These are phyloP conservation scores for Falciphora oryzae DNA, from an alignment of 2,329 filamentous ascomycete genomes.

Conservation along the genomic window DNA sequence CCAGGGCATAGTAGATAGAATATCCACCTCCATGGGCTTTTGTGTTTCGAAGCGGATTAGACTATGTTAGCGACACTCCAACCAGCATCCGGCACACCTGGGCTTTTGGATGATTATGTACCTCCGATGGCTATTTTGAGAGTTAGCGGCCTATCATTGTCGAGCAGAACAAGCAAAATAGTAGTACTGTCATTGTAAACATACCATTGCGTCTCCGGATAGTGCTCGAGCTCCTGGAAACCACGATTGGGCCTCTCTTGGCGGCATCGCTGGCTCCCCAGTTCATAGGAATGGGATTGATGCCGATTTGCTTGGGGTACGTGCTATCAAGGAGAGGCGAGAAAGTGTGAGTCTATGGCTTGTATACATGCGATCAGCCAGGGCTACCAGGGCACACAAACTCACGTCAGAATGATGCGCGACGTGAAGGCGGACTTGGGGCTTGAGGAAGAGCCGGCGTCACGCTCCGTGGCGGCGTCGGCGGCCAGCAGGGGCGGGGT, in stretches of 20 bases:
- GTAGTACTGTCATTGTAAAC: constrained; percentile 20
- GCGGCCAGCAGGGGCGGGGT: constrained; percentile 19
- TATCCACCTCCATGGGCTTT: constrained; percentile 71
- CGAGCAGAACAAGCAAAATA: constrained; percentile 12
- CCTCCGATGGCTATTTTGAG: constrained; percentile 17
- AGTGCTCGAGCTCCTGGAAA: constrained; percentile 69
- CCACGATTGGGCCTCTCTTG: constrained; percentile 79
- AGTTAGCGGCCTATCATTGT: constrained; percentile 2
- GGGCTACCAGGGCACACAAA: constrained; percentile 3
- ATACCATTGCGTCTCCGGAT: constrained; percentile 76
- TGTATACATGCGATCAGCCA: neutral
- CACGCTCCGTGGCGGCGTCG: constrained; percentile 15
- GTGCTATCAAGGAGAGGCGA: constrained; percentile 42
- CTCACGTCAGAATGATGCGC: constrained; percentile 50
- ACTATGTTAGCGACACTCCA: neutral
- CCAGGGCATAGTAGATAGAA: constrained; percentile 90
- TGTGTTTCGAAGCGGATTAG: constrained; percentile 12
- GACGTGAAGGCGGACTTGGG: constrained; percentile 44
- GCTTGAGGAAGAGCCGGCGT: constrained; percentile 19
- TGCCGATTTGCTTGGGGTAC: constrained; percentile 89
- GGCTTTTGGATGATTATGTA: constrained; percentile 5
- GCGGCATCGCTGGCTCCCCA: constrained; percentile 78
- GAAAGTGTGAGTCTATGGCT: neutral
- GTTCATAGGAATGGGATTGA: constrained; percentile 81
- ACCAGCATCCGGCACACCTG: neutral